Evolutionary conservation across 169 alveolate species (phyloP), one percentile per base, ranked within the genome.

Genomic region (Amoebophrya sp.): DNA sequence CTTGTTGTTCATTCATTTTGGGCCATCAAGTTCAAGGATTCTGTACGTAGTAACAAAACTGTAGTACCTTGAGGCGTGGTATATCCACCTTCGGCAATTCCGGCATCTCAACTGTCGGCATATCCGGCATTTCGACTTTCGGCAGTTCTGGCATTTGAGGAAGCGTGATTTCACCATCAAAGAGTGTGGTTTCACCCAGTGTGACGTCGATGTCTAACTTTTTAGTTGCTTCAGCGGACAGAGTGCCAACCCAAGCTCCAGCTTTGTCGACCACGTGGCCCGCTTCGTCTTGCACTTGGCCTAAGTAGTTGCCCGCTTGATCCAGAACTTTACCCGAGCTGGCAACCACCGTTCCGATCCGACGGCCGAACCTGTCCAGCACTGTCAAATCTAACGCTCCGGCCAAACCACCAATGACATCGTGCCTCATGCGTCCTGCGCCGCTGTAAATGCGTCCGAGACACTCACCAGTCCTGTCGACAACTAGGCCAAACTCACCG

Each of bases 391-490:
- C 83, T 6, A 10, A 65, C 18, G n/a, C 2, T 1, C 83, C 83
- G 36, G 83, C 18, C 83, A 65, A 12, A 6, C 83, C 83, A 26
- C 83, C 83, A 36, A 65, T 65, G 36, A 65, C 26, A 36, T 65
- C 83, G 83, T 65, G 83, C 38, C 83, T 29, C 33, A 65, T 65
- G 83, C 83, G 83, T 1, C 83, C 83, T 6, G 83, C 83, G 36
- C 83, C 83, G 33, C 38, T 65, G 83, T 65, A 65, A 10, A 65
- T 36, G 3, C n/a, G 2, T 36, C 83, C 83, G 3, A 65, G 33
- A 65, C 18, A 18, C 26, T 65, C 26, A 36, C 83, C 83, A 36
- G 83, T 65, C 2, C 2, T 18, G 83, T 26, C 33, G 26, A 65
- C 33, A 10, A 26, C 83, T 29, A 65, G 33, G 26, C 83, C 83